Base-by-base conservation (phyloP, 306 rosid species). In the Cicer bijugum region DNA sequence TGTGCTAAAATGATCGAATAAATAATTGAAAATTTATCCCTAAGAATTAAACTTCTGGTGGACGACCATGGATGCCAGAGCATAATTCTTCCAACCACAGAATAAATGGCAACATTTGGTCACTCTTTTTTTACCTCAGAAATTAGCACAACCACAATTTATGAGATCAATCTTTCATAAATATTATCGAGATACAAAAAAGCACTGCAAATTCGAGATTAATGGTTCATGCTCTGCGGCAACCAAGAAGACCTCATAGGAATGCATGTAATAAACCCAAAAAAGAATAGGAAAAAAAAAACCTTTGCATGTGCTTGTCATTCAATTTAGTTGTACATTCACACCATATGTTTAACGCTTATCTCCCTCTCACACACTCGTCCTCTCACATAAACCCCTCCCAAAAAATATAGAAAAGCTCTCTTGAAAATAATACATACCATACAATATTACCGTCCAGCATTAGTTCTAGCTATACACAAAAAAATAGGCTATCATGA, bases 381-480 rank as follows among this genome's bases (percentile, higher is more conserved):
- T 15, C 79, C 82, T 46, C 58, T 46, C 58, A 20, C 83, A 61
- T 40, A 16, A 46, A 43, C 70, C 19, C 57, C 20, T 17, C 6
- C 55, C 11, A 52, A 52, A 44, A 58, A 53, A 74, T 9, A 60
- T 5, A 38, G 20, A 40, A 62, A 40, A 45, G 9, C 71, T 78
- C 79, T 78, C 75, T 72, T 68, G 28, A 50, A 83, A 79, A 79
- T 62, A 77, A 79, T 86, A 81, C 88, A 85, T 55, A 82, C 82
- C 55, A 72, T 72, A 81, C 66, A 67, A 78, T 72, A 79, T 40
- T 67, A 71, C 66, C 66, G 65, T 71, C 75, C 68, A 69, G 68
- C 85, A 65, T 85, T 75, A 10, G 82, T 81, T 81, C 83, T 84
- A 83, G 81, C 88, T 86, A 88, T 92, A 85, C 90, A 89, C 87